These are phyloP conservation scores for Kalanchoe fedtschenkoi DNA, from an alignment of 164 flowering plant genomes.

Conservation along the genomic window DNA sequence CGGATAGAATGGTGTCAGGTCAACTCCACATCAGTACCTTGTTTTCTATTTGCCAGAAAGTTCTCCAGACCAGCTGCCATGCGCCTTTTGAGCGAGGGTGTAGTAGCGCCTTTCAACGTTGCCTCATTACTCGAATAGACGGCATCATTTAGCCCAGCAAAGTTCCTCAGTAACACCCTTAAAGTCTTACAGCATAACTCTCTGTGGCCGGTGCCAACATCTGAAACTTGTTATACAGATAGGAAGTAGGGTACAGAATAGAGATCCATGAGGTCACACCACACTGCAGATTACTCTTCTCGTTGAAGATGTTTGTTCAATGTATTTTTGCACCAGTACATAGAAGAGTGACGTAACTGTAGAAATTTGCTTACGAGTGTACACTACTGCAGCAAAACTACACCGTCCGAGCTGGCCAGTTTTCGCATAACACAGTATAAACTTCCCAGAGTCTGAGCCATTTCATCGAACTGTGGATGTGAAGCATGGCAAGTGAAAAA, in stretches of 20 bases:
- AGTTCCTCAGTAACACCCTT: background rate
- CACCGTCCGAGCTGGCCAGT: background rate
- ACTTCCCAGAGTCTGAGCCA: conserved; percentile 26
- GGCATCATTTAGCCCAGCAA: background rate
- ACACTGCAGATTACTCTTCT: background rate
- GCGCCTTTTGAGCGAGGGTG: conserved; percentile 67
- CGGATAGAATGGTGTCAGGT: conserved; percentile 81
- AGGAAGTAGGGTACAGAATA: background rate
- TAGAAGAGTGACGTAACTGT: no score
- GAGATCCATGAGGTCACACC: conserved; percentile 1
- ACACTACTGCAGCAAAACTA: background rate
- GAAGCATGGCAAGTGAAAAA: conserved; percentile 49
- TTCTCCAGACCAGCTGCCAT: conserved; percentile 78
- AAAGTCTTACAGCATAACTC: background rate
- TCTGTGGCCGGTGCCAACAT: background rate
- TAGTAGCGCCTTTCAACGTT: conserved; percentile 29
- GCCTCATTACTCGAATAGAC: conserved; percentile 5
- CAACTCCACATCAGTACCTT: conserved; percentile 47
- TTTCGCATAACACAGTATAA: conserved; percentile 27
- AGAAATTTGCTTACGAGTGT: no score
- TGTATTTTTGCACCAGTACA: no score
- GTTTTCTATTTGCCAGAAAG: conserved; percentile 86
- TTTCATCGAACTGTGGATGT: conserved; percentile 44
- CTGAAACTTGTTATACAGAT: background rate
- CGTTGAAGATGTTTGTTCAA: background rate